A percentile compares a stretch with the other conserved stretches of the same genome.
Evolutionary conservation across 768 basidiomycete genomes (phyloP).

Genomic region (Tylopilus rubrobrunneus): DNA sequence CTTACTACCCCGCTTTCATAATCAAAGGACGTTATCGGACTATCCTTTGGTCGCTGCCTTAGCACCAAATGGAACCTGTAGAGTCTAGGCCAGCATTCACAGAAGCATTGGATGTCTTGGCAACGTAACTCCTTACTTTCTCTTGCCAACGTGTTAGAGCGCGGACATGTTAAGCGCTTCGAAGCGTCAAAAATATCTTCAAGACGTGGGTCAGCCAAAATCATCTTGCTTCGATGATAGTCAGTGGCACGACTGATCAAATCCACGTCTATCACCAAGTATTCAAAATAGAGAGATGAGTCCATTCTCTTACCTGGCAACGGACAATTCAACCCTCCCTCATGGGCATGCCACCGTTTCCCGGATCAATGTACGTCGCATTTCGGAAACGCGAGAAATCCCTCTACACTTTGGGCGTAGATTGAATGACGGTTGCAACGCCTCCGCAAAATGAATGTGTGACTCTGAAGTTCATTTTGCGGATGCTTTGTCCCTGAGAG

Average conservation of each 20-base stretch:
- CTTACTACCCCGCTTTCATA: conserved; percentile 22
- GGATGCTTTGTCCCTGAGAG: conserved; percentile 4
- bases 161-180: not conserved
- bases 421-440: not conserved
- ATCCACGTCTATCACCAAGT: conserved; percentile 12
- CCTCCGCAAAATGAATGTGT: conserved; percentile 1
- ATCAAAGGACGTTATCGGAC: conserved; percentile 7
- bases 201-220: not conserved
- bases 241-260: conserved; percentile 9
- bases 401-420: not conserved
- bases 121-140: not conserved
- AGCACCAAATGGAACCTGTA: conserved; percentile 4
- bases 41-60: not conserved
- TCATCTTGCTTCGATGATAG: not conserved
- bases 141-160: not conserved
- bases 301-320: not conserved
- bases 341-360: not conserved
- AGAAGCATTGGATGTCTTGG: conserved; percentile 1
- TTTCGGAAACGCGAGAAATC: not conserved
- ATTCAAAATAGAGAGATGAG: not conserved
- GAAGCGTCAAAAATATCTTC: not conserved
- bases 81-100: not conserved
- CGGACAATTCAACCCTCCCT: not conserved
- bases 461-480: conserved; percentile 13
- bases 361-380: conserved; percentile 2